These are phyloP conservation scores for Diaporthe capsici DNA, from an alignment of 2,329 filamentous ascomycete species.

Conservation along the genomic window DNA sequence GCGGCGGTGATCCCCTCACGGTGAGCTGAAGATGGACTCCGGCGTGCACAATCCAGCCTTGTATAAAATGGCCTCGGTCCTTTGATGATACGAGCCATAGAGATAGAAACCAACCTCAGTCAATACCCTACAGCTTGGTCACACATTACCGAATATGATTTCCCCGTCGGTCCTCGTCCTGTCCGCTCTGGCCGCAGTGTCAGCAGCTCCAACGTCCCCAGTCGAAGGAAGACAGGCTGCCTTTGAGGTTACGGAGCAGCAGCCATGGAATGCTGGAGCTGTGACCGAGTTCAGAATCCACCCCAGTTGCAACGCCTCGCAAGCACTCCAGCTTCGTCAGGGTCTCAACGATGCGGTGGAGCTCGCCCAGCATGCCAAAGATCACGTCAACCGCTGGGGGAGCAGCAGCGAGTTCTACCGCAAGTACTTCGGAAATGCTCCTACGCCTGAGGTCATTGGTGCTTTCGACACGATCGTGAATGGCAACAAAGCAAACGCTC, in stretches of 20 bases:
- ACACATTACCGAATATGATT: not conserved
- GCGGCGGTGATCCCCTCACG: conserved; percentile 9
- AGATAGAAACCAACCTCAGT: not conserved
- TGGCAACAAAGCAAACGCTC: conserved; percentile 68
- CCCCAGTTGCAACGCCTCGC: conserved; percentile 75
- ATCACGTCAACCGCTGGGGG: conserved; percentile 72
- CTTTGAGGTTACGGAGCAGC: conserved; percentile 26
- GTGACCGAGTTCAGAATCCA: conserved; percentile 66
- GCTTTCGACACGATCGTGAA: conserved; percentile 73
- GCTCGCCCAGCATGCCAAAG: conserved; percentile 72
- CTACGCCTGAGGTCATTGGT: conserved; percentile 71
- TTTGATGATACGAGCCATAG: not conserved
- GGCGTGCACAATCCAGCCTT: not conserved
- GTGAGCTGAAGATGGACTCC: conserved; percentile 5
- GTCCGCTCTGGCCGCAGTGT: conserved; percentile 8
- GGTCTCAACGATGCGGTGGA: conserved; percentile 71
- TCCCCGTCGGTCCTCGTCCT: conserved; percentile 3
- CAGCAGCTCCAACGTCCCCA: conserved; percentile 11
- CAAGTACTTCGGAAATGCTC: conserved; percentile 76
- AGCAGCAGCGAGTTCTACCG: conserved; percentile 70
- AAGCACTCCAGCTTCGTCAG: conserved; percentile 66
- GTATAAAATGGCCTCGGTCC: conserved; percentile 12
- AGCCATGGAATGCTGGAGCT: conserved; percentile 30
- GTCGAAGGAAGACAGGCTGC: conserved; percentile 20
- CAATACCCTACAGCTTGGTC: not conserved